These are phyloP conservation scores for Drosera capensis DNA, from an alignment of 148 eudicot genomes.

Conservation along the genomic window DNA sequence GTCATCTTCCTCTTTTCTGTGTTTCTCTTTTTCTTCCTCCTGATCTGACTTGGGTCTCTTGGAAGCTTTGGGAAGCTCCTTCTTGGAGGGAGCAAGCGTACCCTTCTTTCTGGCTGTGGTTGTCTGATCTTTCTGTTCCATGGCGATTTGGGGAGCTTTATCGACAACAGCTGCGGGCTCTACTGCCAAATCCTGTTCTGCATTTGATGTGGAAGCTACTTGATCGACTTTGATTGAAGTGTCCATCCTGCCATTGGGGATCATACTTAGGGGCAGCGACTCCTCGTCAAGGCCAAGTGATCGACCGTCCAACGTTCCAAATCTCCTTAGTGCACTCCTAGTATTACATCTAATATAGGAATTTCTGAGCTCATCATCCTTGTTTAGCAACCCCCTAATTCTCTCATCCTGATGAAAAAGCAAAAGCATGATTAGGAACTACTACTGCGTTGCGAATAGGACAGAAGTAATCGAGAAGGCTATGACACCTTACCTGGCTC, in stretches of 20 bases:
- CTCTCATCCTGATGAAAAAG: constrained; percentile 41
- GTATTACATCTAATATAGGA: constrained; percentile 50
- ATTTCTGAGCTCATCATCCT: constrained; percentile 45
- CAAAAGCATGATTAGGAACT: neutral
- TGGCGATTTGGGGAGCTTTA: constrained; percentile 18
- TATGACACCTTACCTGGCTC: constrained; percentile 36
- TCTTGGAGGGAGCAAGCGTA: constrained; percentile 13
- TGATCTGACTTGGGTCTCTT: constrained; percentile 18
- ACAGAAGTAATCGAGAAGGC: constrained; percentile 2
- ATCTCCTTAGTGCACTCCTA: constrained; percentile 59
- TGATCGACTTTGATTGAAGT: constrained; percentile 13
- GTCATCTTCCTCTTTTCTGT: constrained; percentile 20
- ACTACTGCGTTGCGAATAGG: neutral
- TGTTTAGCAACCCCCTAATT: constrained; percentile 63
- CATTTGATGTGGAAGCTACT: constrained; percentile 6
- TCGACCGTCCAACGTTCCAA: constrained; percentile 76
- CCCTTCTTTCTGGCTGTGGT: constrained; percentile 12
- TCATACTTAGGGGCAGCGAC: constrained; percentile 22
- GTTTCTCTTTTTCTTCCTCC: constrained; percentile 20
- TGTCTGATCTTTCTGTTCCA: constrained; percentile 21
- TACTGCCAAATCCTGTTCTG: constrained; percentile 13
- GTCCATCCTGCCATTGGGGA: constrained; percentile 19
- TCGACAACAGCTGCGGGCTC: constrained; percentile 14
- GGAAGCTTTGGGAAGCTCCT: constrained; percentile 17
- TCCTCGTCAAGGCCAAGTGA: constrained; percentile 73